phyloP scores from a whole-genome alignment of 2,329 filamentous ascomycete species.

The Talaromyces sp. region DNA sequence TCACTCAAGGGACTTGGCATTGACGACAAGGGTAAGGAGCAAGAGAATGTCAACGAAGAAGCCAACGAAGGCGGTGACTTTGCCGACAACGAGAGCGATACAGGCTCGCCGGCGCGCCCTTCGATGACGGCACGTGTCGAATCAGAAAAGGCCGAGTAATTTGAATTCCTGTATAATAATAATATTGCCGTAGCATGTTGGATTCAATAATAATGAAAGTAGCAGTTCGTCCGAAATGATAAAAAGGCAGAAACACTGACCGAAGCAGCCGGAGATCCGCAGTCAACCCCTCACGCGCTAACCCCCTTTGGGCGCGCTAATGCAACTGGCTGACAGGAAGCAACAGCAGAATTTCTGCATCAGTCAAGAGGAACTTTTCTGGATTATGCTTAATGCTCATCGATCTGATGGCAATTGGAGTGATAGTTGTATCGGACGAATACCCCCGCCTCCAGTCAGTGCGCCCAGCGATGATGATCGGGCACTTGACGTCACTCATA shows the following conservation, averaged over 20 bases:
- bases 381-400: not conserved
- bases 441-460: no score
- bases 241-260: no score
- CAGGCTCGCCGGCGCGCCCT: not conserved
- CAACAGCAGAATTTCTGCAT: not conserved
- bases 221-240: not conserved
- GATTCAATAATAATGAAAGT: not conserved
- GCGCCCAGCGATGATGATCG: no score
- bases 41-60: not conserved
- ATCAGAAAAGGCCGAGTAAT: not conserved
- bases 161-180: not conserved
- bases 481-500: not conserved
- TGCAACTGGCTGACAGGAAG: not conserved
- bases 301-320: not conserved
- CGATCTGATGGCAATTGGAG: no score
- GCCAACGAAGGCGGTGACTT: not conserved
- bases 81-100: slow-evolving; percentile 1
- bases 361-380: not conserved
- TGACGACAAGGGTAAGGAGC: not conserved
- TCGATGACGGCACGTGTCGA: slow-evolving; percentile 1
- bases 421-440: no score
- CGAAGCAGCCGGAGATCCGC: not conserved
- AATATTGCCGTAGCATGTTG: not conserved
- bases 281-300: not conserved
- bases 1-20: slow-evolving; percentile 1